Base-by-base conservation (phyloP, 1,139 yeast species). In the Lodderomyces elongisporus region DNA sequence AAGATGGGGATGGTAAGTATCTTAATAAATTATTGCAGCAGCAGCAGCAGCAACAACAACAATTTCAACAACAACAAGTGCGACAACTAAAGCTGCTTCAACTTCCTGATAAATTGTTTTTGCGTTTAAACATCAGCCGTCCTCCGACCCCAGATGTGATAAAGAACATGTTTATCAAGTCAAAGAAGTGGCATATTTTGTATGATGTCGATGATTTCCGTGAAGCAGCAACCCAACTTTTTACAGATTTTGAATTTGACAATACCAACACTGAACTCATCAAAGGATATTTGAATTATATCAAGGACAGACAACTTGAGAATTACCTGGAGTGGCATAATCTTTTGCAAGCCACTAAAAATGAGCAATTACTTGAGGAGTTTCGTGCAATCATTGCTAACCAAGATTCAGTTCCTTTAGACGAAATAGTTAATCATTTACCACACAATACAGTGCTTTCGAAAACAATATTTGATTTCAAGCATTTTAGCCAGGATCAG, bases 81-180 rank as follows among this genome's bases (percentile, higher is more conserved):
- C 22, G 32, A 10, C 34, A 32, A 17, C 8, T 36, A 9, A 27
- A 31, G 5, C 28, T 31, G 7, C 12, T 18, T 18, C 22, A 18
- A 18, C n/a, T n/a, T n/a, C n/a, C n/a, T n/a, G n/a, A n/a, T n/a
- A n/a, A n/a, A n/a, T n/a, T n/a, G n/a, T n/a, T n/a, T n/a, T n/a
- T n/a, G n/a, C n/a, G n/a, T n/a, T n/a, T n/a, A n/a, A n/a, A n/a
- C n/a, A 20, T 20, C 7, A 20, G 22, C 22, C 10, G 7, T 20
- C 7, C 10, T 8, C 22, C 22, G 10, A 20, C 7, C 9, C 10
- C 95, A 61, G 94, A 95, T 59, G 95, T 85, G 66, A 57, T 59
- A n/a, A 51, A 52, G 3, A 9, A 6, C 3, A 30, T 13, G 16
- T 33, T 42, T 14, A 17, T 33, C 8, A 15, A 17, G 5, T 12